Evolutionary conservation across 768 basidiomycete species (phyloP).

Genomic region (Hericium coralloides): DNA sequence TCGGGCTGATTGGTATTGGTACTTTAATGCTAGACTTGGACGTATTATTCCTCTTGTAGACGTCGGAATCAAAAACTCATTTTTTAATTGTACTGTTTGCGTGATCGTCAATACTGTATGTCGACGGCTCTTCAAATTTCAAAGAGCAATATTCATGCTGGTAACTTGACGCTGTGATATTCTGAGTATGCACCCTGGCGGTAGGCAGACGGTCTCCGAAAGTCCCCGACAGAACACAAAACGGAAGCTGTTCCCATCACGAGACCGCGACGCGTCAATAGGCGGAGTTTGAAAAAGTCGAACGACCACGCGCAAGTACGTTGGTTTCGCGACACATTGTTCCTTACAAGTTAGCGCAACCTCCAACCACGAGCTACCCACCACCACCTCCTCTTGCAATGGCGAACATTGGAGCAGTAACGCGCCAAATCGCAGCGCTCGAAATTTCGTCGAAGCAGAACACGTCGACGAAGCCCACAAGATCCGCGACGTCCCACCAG

Average conservation of each 20-base stretch:
- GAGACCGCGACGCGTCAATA: background rate
- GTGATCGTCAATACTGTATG: background rate
- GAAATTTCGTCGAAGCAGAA: conserved; percentile 50
- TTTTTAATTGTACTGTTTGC: background rate
- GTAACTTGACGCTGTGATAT: no score
- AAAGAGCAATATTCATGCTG: no score
- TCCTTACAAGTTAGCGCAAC: no score
- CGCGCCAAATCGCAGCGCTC: conserved; percentile 60
- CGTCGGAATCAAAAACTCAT: background rate
- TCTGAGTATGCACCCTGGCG: no score
- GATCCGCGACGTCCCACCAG: conserved; percentile 14
- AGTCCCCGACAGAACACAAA: background rate
- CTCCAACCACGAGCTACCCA: background rate
- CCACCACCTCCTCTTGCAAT: conserved; percentile 19
- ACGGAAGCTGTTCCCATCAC: background rate
- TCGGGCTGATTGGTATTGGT: background rate
- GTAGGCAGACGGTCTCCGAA: background rate
- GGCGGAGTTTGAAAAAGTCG: background rate
- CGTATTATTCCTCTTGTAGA: background rate
- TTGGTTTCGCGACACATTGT: background rate
- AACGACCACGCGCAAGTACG: background rate
- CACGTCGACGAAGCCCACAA: conserved; percentile 23
- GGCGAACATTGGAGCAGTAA: conserved; percentile 43
- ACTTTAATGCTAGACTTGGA: background rate
- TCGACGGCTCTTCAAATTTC: background rate